Percentiles rank a stretch among this genome's conserved stretches.
Evolutionary conservation across 768 basidiomycete genomes (phyloP).

Genomic region (Nevesoporus exiguus): DNA sequence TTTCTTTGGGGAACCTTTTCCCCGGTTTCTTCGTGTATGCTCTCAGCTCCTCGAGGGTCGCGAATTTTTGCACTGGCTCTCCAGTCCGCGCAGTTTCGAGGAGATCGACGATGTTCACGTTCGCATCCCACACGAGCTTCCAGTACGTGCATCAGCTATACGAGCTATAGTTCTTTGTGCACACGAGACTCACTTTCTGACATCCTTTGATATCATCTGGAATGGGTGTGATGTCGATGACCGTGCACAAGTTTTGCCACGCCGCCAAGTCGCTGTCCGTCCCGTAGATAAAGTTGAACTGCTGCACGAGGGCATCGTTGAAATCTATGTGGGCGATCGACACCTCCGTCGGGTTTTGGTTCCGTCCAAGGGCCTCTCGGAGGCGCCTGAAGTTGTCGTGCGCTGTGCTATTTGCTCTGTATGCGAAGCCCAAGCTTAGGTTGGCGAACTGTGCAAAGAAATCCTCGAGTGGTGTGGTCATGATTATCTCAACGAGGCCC

Average conservation of each 20-base stretch:
- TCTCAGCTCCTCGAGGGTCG: constrained; percentile 22
- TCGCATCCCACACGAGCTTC: constrained; percentile 24
- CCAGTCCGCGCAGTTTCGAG: constrained; percentile 18
- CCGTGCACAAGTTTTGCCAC: constrained; percentile 26
- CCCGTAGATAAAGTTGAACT: constrained; percentile 28
- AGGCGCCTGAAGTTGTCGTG: constrained; percentile 22
- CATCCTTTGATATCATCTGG: constrained; percentile 19
- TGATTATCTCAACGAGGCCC: neutral
- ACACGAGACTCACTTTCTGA: constrained; percentile 8
- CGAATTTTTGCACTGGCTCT: constrained; percentile 22
- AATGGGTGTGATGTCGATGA: constrained; percentile 20
- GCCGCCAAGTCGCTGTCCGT: constrained; percentile 13
- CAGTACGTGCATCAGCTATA: neutral
- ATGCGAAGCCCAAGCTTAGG: constrained; percentile 13
- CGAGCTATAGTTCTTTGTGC: neutral
- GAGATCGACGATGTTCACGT: constrained; percentile 37
- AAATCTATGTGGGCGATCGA: neutral
- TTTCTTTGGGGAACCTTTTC: constrained; percentile 29
- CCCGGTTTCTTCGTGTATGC: constrained; percentile 19
- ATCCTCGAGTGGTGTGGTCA: constrained; percentile 18
- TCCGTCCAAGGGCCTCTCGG: constrained; percentile 2
- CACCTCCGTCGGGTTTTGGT: neutral
- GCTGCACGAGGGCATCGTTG: constrained; percentile 18
- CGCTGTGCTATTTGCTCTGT: constrained; percentile 11
- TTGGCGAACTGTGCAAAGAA: constrained; percentile 24